Evolutionary conservation across 1,284 basidiomycete species (phyloP), one percentile per base, ranked within the genome.

Genomic region (Microstroma glucosiphilum): DNA sequence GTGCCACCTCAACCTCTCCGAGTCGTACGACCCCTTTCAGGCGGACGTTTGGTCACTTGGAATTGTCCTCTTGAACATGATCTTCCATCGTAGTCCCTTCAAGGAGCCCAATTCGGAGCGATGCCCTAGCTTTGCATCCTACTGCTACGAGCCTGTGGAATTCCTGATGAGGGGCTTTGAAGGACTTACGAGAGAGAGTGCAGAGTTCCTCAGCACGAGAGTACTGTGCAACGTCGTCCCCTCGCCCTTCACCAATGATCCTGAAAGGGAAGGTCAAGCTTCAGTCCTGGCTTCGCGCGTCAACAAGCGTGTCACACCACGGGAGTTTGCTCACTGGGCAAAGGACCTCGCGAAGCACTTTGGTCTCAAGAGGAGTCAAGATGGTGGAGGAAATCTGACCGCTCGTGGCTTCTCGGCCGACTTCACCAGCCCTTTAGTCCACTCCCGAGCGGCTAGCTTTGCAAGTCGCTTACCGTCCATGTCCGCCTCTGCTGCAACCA

Each of bases 41-140:
- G 94, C 96, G 65, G 94, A 98, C 81, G 91, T 97, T 60, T 98
- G 94, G 94, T 97, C 93, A 30, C 85, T 98, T 68, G 96, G 94
- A 63, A 94, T 98, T 77, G 94, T 98, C 64, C 86, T 98, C 71
- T 91, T 98, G 84, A 98, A 98, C 81, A 91, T 98, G 88, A 84
- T 98, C 79, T 99, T 96, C 82, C 94, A 98, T 81, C 90, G 87
- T 80, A 97, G 96, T 81, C 94, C 94, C 19, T 99, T 96, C 92
- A 89, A 89, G 57, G 96, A 98, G 79, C 94, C 96, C 1, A 85
- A 86, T 56, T 83, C 86, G 69, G 84, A 86, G 88, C 82, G 74
- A 68, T 81, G 85, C 64, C 68, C 85, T 37, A 92, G 92, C 49
- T 99, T 97, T 80, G 85, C 87, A 69, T 83, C 87, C 13, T 98